Conservation (phyloP, 2,329 filamentous ascomycete species). For the Akanthomyces uredinophilus region DNA sequence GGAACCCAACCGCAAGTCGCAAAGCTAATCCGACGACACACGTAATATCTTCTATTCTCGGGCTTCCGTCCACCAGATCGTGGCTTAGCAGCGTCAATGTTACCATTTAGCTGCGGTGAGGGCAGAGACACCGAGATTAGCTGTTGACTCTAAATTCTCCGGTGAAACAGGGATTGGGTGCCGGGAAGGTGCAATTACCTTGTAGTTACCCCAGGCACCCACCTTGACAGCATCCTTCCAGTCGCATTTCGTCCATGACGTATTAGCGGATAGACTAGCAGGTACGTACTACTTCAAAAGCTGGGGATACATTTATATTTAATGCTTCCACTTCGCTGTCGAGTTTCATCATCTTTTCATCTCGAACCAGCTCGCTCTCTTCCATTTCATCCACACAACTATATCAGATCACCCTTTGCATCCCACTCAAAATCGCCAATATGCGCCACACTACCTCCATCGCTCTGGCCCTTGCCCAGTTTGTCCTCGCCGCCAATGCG, state of each 20-base stretch:
- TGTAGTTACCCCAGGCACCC: background rate
- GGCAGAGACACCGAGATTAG: background rate
- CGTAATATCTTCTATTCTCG: slow-evolving; percentile 12
- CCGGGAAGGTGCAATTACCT: background rate
- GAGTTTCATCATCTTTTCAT: background rate
- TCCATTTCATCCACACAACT: background rate
- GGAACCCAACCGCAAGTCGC: background rate
- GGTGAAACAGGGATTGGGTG: background rate
- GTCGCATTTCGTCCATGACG: background rate
- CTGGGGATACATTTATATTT: background rate
- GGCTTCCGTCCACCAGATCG: background rate
- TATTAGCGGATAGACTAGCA: background rate
- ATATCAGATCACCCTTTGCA: background rate
- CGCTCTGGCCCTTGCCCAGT: background rate
- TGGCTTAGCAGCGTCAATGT: background rate
- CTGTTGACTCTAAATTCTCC: background rate
- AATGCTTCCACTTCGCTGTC: background rate
- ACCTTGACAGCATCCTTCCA: background rate
- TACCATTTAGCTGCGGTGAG: background rate
- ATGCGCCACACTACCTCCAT: background rate
- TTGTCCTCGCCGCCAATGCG: slow-evolving; percentile 18
- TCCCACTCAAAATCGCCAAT: background rate
- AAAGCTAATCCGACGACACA: slow-evolving; percentile 3
- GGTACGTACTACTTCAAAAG: background rate
- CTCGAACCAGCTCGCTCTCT: background rate